These are phyloP conservation scores for Musa troglodytarum DNA, from an alignment of 176 grass and related monocot species.

Conservation along the genomic window DNA sequence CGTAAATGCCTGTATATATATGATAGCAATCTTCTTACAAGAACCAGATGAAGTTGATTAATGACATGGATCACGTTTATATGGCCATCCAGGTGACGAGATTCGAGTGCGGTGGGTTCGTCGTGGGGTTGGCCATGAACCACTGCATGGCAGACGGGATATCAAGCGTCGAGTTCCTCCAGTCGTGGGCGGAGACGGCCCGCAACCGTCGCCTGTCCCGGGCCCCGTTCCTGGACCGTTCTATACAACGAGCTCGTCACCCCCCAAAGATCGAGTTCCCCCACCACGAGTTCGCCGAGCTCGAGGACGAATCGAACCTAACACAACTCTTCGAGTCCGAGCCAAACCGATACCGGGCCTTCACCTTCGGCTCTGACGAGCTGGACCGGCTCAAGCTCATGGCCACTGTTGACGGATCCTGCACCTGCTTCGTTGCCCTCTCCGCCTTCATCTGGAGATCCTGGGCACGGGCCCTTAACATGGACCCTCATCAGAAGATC, in stretches of 20 bases:
- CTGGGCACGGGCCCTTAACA: slow-evolving; percentile 27
- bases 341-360: slow-evolving; percentile 23
- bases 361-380: slow-evolving; percentile 28
- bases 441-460: slow-evolving; percentile 39
- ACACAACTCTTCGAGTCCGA: not conserved
- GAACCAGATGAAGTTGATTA: too few relatives aligned
- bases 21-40: not conserved
- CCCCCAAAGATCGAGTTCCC: slow-evolving; percentile 23
- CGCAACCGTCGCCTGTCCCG: slow-evolving; percentile 20
- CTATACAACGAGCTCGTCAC: slow-evolving; percentile 25
- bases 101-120: slow-evolving; percentile 43
- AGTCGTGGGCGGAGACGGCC: slow-evolving; percentile 37
- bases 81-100: slow-evolving; percentile 35
- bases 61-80: too few relatives aligned
- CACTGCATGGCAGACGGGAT: slow-evolving; percentile 42
- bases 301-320: slow-evolving; percentile 43
- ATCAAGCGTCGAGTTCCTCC: slow-evolving; percentile 30
- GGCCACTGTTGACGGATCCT: not conserved
- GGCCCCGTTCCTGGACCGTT: slow-evolving; percentile 29
- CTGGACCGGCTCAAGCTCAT: slow-evolving; percentile 24
- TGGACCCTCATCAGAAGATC: slow-evolving; percentile 29
- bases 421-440: slow-evolving; percentile 37
- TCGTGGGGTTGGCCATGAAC: slow-evolving; percentile 44
- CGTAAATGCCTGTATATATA: too few relatives aligned
- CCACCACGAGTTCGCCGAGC: slow-evolving; percentile 40